A percentile compares a stretch with the other conserved stretches of the same genome.
Conservation (phyloP, 2,329 filamentous ascomycete genomes). For the Venturiaceae sp. region DNA sequence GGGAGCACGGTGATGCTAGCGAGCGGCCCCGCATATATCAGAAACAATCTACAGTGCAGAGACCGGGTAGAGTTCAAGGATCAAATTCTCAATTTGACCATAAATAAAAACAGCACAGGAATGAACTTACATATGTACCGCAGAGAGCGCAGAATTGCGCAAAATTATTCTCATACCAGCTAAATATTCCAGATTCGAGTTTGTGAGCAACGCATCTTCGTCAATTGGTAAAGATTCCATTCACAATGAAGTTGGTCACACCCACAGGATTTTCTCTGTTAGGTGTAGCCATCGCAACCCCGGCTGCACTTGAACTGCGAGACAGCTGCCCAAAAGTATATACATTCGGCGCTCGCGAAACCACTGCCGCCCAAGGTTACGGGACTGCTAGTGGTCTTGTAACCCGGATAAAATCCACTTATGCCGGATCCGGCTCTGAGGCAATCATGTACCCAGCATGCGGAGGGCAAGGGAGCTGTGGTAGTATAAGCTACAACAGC, state of each 20-base stretch:
- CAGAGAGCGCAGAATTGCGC: background rate
- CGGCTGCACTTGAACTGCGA: background rate
- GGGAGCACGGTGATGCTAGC: background rate
- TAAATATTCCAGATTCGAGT: background rate
- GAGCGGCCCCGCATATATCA: background rate
- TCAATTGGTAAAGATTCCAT: background rate
- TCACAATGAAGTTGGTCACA: background rate
- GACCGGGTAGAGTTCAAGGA: background rate
- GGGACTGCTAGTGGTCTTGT: slow-evolving; percentile 30
- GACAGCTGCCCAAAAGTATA: slow-evolving; percentile 30
- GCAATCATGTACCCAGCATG: slow-evolving; percentile 45
- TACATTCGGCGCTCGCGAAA: slow-evolving; percentile 34
- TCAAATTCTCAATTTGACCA: background rate
- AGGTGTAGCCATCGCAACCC: background rate
- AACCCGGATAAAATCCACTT: slow-evolving; percentile 29
- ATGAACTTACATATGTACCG: no score
- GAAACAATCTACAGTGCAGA: background rate
- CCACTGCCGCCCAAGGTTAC: slow-evolving; percentile 29
- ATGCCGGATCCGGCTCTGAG: slow-evolving; percentile 28
- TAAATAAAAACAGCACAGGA: background rate
- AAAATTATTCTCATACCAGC: no score
- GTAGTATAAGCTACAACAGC: slow-evolving; percentile 48
- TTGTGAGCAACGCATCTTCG: background rate
- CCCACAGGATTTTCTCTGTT: background rate
- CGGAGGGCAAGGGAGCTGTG: slow-evolving; percentile 49